Evolutionary conservation across 345 rosid species (phyloP), one percentile per base, ranked within the genome.

Genomic region (Turritis glabra): DNA sequence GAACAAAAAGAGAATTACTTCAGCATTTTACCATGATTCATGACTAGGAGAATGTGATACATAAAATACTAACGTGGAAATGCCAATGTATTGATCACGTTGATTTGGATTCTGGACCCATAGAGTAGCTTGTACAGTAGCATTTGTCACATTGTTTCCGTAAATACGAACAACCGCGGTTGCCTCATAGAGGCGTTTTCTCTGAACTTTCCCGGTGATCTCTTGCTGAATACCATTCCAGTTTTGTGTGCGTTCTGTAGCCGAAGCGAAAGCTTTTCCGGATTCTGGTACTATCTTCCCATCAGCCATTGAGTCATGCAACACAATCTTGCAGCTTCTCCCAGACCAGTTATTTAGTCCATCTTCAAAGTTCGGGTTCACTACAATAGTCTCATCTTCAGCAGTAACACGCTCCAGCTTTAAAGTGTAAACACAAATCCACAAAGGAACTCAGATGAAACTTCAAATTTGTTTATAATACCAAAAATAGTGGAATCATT

Each of bases 191-290:
- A 86, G 86, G 10, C 83, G 85, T 79, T 94, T 91, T 65, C 91
- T 81, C 64, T 85, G 84, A 43, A 84, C 85, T 77, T 80, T 91
- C 19, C 84, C 90, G 0, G 89, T 89, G 61, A 94, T 88, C 47
- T 91, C 98, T 82, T 94, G 93, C 73, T 91, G 90, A 69, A 94
- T 88, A 27, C 96, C 97, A 9, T 91, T 86, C 97, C 97, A 94
- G 76, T 27, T 82, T 73, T 86, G 95, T 0, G 89, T 87, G 38
- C 97, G 92, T 19, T 71, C 96, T 15, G 95, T 88, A 10, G 98
- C 87, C 12, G 86, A 18, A 33, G 90, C 98, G 43, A 90, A 91
- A 67, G 58, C 80, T 73, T 86, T 91, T 12, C 96, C 97, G 4
- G 85, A 74, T 71, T 69, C 63, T 1, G 93, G 97, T 59, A 91